Evolutionary conservation across 805 yeast genomes (phyloP).

Genomic region (Saturnispora quitensis): DNA sequence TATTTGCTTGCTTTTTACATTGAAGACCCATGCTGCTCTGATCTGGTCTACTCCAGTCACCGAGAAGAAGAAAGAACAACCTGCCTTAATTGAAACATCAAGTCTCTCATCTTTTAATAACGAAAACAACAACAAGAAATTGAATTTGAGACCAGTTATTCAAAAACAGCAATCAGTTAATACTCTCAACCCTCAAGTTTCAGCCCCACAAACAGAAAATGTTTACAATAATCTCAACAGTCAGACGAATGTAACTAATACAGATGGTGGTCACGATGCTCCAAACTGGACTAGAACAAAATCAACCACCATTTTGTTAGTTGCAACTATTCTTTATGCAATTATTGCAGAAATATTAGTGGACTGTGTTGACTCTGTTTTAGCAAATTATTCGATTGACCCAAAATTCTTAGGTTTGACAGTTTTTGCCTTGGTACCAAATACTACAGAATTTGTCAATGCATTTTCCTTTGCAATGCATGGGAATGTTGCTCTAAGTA

Average conservation of each 20-base stretch:
- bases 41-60: conserved; percentile 75
- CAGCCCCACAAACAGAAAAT: conserved; percentile 1
- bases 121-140: conserved; percentile 4
- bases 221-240: not conserved
- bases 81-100: conserved; percentile 12
- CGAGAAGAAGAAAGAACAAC: conserved; percentile 23
- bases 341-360: conserved; percentile 90
- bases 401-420: conserved; percentile 92
- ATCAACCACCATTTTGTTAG: conserved; percentile 70
- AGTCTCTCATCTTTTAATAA: conserved; percentile 22
- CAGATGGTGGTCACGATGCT: conserved; percentile 80
- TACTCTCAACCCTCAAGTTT: not conserved
- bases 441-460: conserved; percentile 91
- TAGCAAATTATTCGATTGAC: conserved; percentile 67
- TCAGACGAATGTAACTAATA: conserved; percentile 2
- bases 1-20: conserved; percentile 85
- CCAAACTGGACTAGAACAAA: conserved; percentile 93
- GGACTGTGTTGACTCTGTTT: conserved; percentile 83
- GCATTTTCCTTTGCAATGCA: conserved; percentile 95
- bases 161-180: conserved; percentile 7
- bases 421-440: conserved; percentile 91
- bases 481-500: conserved; percentile 91
- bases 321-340: conserved; percentile 84
- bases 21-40: conserved; percentile 91
- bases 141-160: conserved; percentile 4